A percentile compares a stretch with the other conserved stretches of the same genome.
phyloP scores from a whole-genome alignment of 768 basidiomycete species.

The Phylloporus sp. region DNA sequence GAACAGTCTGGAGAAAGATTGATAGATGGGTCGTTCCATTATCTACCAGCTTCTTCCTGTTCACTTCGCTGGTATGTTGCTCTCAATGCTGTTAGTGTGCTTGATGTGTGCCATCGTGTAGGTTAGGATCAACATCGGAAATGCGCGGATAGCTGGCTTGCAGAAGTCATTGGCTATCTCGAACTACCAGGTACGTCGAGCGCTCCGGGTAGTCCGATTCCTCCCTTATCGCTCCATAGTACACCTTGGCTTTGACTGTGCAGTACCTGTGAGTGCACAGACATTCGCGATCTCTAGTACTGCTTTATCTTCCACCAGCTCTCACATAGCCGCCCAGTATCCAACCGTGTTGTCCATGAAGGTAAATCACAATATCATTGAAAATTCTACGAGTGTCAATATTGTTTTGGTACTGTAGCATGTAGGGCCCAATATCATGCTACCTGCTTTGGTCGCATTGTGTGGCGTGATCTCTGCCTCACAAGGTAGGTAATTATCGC shows the following conservation, averaged over 20 bases:
- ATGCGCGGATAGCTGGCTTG: slow-evolving; percentile 56
- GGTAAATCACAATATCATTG: slow-evolving; percentile 14
- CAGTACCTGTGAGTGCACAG: slow-evolving; percentile 10
- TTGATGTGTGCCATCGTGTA: not conserved
- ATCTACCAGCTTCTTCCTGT: slow-evolving; percentile 43
- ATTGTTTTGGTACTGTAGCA: not conserved
- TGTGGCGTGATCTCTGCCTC: not conserved
- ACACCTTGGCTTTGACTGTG: slow-evolving; percentile 30
- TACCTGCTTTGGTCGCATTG: not conserved
- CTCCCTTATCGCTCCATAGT: slow-evolving; percentile 18
- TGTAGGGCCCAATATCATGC: not conserved
- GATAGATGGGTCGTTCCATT: slow-evolving; percentile 45
- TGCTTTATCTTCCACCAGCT: slow-evolving; percentile 19
- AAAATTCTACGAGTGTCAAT: not conserved
- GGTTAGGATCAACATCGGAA: slow-evolving; percentile 48
- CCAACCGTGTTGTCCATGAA: slow-evolving; percentile 59
- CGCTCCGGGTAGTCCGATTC: not conserved
- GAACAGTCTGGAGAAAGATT: slow-evolving; percentile 43
- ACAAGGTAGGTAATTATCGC: not conserved
- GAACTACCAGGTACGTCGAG: slow-evolving; percentile 20
- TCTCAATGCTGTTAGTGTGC: not conserved
- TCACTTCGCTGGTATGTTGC: slow-evolving; percentile 44
- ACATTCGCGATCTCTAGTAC: not conserved
- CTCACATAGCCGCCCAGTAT: slow-evolving; percentile 52
- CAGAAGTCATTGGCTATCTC: slow-evolving; percentile 41